phyloP scores from a whole-genome alignment of 2,329 filamentous ascomycete genomes.

The Aschersonia sp. region DNA sequence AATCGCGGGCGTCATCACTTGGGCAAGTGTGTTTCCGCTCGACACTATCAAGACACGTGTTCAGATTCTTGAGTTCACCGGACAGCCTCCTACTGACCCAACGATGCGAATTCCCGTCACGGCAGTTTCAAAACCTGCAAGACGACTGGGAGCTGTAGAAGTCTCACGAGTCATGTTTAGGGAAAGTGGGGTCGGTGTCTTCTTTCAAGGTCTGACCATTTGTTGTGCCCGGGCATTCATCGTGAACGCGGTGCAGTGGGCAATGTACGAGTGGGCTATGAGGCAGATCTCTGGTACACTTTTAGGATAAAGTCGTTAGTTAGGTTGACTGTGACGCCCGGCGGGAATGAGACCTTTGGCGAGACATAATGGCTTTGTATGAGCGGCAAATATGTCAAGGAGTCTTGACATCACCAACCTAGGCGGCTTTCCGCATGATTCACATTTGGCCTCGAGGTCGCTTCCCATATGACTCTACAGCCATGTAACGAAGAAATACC shows the following conservation, averaged over 20 bases:
- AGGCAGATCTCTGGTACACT: slow-evolving; percentile 24
- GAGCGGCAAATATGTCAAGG: no score
- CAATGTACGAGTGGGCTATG: slow-evolving; percentile 84
- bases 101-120: neutral
- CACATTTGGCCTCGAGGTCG: no score
- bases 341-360: no score
- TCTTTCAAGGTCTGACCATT: slow-evolving; percentile 62
- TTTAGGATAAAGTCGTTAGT: neutral
- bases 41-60: slow-evolving; percentile 87
- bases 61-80: slow-evolving; percentile 50
- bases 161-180: slow-evolving; percentile 54
- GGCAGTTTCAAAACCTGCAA: neutral
- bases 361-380: no score
- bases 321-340: no score
- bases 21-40: slow-evolving; percentile 80
- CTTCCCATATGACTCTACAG: no score
- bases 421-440: no score
- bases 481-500: no score
- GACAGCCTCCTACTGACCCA: neutral
- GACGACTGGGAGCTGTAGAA: slow-evolving; percentile 38
- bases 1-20: slow-evolving; percentile 74
- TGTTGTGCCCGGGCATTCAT: slow-evolving; percentile 81
- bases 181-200: slow-evolving; percentile 44
- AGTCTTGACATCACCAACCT: no score
- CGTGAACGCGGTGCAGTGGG: slow-evolving; percentile 90